Base-by-base conservation (phyloP, 352 stramenopile genomes). In the Elongisporangium undulatum region DNA sequence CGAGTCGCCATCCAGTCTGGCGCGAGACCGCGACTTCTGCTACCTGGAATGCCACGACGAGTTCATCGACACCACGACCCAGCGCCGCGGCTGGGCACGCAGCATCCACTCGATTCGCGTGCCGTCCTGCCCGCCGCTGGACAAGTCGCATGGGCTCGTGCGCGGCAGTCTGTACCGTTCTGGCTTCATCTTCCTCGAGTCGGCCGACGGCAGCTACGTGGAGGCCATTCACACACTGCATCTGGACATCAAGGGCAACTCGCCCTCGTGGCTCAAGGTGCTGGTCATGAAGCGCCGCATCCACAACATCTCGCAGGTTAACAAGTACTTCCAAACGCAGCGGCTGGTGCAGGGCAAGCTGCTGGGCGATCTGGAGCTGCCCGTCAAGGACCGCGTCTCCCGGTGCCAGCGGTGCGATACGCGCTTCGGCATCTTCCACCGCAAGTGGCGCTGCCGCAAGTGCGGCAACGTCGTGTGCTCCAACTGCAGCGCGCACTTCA, bases 11-110 rank as follows among this genome's bases (percentile, higher is more conserved):
- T 82, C 59, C 58, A 90, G 89, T 66, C 69, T 95, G 19, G 80
- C 82, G 34, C 76, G 84, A 17, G 84, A 90, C 56, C 82, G 85
- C 24, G 85, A 95, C 54, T 92, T 95, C 51, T 91, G 79, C 61
- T 92, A 90, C 75, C 70, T 94, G 45, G 82, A 92, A 60, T 90
- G 83, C 59, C 85, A 95, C 52, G 79, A 92, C 61, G 81, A 93
- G 62, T 95, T 93, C 62, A 84, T 92, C 26, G 80, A 94, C 52
- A 86, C 77, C 0, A 83, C 76, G 58, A 77, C 74, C 4, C 79
- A 79, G 58, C 74, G 82, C 53, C 74, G 80, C 54, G 85, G 85
- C 7, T 95, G 85, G 85, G 79, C 92, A 23, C 76, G 77, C 19
- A 88, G 72, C 49, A 71, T 95, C 16, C 85, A 95, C 63, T 93